Evolutionary conservation across 2,329 filamentous ascomycete genomes (phyloP).

Genomic region (Neonectria coccinea): DNA sequence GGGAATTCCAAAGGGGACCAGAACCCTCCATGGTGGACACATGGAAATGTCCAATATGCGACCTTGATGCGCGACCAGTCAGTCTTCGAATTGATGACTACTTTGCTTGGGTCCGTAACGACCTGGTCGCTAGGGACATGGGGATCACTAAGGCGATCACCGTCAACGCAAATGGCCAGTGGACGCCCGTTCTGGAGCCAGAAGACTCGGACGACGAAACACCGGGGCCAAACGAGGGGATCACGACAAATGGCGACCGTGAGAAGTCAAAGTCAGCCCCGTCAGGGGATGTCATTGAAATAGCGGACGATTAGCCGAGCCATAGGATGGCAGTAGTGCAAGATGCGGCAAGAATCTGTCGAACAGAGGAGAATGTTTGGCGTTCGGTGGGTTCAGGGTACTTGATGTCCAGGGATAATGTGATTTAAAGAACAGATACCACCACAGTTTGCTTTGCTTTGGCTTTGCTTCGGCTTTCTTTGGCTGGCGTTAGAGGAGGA

Average conservation of each 20-base stretch:
- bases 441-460: slow-evolving; percentile 23
- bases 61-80: slow-evolving; percentile 78
- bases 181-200: slow-evolving; percentile 49
- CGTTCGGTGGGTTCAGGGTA: slow-evolving; percentile 32
- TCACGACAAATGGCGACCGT: slow-evolving; percentile 12
- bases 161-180: slow-evolving; percentile 48
- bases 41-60: slow-evolving; percentile 91
- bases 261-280: slow-evolving; percentile 26
- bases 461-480: not conserved
- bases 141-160: slow-evolving; percentile 47
- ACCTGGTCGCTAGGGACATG: slow-evolving; percentile 55
- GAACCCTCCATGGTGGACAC: slow-evolving; percentile 72
- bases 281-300: slow-evolving; percentile 43
- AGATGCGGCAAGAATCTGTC: slow-evolving; percentile 2
- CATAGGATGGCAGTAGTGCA: not conserved
- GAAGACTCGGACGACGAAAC: slow-evolving; percentile 46
- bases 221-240: slow-evolving; percentile 24
- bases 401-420: slow-evolving; percentile 26
- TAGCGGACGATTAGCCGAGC: slow-evolving; percentile 40
- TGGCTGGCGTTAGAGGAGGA: slow-evolving; percentile 32
- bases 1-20: slow-evolving; percentile 20
- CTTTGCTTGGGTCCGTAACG: slow-evolving; percentile 69
- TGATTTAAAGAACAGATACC: slow-evolving; percentile 37
- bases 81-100: slow-evolving; percentile 81
- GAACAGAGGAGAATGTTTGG: slow-evolving; percentile 13